Conservation (phyloP, 192 early-diverging fungal species). For the Backusella liffmaniae region DNA sequence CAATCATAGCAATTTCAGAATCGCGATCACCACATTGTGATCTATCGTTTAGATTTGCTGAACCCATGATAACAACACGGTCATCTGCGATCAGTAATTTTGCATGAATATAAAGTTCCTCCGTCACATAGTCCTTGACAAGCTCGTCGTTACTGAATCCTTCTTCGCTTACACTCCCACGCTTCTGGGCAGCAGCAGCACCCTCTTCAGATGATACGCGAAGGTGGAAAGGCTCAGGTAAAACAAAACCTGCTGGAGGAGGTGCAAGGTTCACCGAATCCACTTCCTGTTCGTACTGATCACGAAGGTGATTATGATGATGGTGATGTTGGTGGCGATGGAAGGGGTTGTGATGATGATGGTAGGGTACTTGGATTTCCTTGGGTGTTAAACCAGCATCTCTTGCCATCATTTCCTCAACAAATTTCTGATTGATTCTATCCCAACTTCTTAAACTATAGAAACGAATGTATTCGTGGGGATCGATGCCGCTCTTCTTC, state of each 20-base stretch:
- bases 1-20: constrained; percentile 82
- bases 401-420: constrained; percentile 22
- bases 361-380: constrained; percentile 18
- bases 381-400: constrained; percentile 25
- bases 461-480: constrained; percentile 71
- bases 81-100: constrained; percentile 90
- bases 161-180: neutral
- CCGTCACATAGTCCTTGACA: constrained; percentile 59
- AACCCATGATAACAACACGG: constrained; percentile 78
- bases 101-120: constrained; percentile 86
- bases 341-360: neutral
- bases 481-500: constrained; percentile 48
- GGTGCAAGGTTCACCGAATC: neutral
- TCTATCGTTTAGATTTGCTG: constrained; percentile 90
- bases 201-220: neutral
- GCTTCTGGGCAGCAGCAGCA: neutral
- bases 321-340: neutral
- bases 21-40: constrained; percentile 84
- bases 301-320: neutral
- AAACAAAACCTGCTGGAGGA: neutral
- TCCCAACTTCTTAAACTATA: constrained; percentile 77
- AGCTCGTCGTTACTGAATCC: constrained; percentile 15
- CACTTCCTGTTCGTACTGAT: neutral
- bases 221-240: neutral
- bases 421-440: constrained; percentile 46